Evolutionary conservation across 1,139 yeast species (phyloP).

Genomic region (Suhomyces bribrorum): DNA sequence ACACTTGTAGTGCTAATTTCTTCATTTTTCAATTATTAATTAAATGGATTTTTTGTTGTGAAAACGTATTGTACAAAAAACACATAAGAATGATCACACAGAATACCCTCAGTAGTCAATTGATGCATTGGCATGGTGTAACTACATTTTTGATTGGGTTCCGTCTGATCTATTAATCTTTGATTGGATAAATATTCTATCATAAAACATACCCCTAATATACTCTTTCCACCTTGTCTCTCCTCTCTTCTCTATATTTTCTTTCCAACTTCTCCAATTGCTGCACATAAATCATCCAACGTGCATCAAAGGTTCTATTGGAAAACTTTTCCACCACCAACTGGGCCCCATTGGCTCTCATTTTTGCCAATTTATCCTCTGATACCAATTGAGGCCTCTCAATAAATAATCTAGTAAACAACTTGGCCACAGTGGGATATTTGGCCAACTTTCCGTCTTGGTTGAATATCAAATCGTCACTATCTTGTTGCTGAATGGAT

Average conservation of each 20-base stretch:
- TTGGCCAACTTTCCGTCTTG: constrained; percentile 13
- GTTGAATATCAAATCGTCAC: background rate
- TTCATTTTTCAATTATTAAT: too few relatives aligned
- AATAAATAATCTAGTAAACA: constrained; percentile 42
- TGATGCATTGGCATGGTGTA: too few relatives aligned
- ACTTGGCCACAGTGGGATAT: constrained; percentile 42
- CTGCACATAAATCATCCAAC: constrained; percentile 56
- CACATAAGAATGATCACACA: too few relatives aligned
- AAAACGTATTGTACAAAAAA: too few relatives aligned
- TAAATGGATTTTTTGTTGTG: too few relatives aligned
- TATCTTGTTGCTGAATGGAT: constrained; percentile 7
- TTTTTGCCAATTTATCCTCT: constrained; percentile 36
- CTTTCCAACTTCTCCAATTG: constrained; percentile 42
- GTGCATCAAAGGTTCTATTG: constrained; percentile 56
- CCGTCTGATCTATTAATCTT: too few relatives aligned
- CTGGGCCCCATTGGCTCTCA: constrained; percentile 54
- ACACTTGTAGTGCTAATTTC: too few relatives aligned
- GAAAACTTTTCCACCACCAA: constrained; percentile 65
- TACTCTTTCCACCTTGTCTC: constrained; percentile 43
- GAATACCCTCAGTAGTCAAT: too few relatives aligned
- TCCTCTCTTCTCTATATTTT: constrained; percentile 33
- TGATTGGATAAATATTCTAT: too few relatives aligned
- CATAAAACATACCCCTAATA: constrained; percentile 24
- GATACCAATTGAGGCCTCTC: constrained; percentile 39
- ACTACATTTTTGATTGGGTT: background rate